Conservation (phyloP, 495 filamentous ascomycete genomes). For the Tuber borchii region DNA sequence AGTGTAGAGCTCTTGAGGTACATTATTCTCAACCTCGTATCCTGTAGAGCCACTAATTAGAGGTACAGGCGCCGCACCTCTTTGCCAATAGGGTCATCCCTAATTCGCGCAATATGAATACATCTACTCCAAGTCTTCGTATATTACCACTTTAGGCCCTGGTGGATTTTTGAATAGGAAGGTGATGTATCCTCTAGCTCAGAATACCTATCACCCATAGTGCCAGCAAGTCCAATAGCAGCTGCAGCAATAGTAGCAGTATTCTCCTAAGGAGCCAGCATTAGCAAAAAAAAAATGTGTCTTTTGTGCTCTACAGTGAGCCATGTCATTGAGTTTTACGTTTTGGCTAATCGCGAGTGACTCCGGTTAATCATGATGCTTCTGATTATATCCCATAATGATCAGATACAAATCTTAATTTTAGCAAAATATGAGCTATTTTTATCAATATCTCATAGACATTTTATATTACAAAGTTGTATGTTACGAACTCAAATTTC, state of each 20-base stretch:
- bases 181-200: slow-evolving; percentile 39
- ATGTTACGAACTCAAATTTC: too few species aligned
- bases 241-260: slow-evolving; percentile 19
- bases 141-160: slow-evolving; percentile 37
- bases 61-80: slow-evolving; percentile 40
- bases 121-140: slow-evolving; percentile 36
- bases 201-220: slow-evolving; percentile 40
- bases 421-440: too few species aligned
- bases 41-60: slow-evolving; percentile 40
- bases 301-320: too few species aligned
- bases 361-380: too few species aligned
- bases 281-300: too few species aligned
- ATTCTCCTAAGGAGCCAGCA: slow-evolving; percentile 9
- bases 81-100: slow-evolving; percentile 30
- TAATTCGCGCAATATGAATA: slow-evolving; percentile 32
- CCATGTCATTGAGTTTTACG: too few species aligned
- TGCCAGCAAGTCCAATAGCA: slow-evolving; percentile 26
- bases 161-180: slow-evolving; percentile 40
- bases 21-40: slow-evolving; percentile 40
- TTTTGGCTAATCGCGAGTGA: too few species aligned
- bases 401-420: too few species aligned
- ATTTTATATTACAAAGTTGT: too few species aligned
- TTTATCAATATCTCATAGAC: too few species aligned
- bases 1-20: slow-evolving; percentile 39
- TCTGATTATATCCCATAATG: too few species aligned